These are phyloP conservation scores for Vanderwaltozyma verrucispora DNA, from an alignment of 805 yeast genomes.

Conservation along the genomic window DNA sequence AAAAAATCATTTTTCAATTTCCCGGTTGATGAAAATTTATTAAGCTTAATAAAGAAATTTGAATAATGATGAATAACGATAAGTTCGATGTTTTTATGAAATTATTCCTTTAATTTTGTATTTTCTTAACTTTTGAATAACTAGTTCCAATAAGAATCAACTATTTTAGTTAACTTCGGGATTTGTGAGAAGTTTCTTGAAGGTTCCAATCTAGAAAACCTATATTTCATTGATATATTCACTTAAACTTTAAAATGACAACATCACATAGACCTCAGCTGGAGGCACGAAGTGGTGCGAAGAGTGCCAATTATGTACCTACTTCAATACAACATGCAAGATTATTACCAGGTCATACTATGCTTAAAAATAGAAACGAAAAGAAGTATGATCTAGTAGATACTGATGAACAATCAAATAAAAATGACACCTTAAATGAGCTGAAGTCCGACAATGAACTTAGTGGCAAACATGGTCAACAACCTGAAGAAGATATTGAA, in stretches of 20 bases:
- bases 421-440: neutral
- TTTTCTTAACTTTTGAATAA: too few species aligned
- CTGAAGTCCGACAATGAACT: conserved; percentile 4
- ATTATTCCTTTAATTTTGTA: too few species aligned
- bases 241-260: conserved; percentile 42
- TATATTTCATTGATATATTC: too few species aligned
- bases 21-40: too few species aligned
- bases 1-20: too few species aligned
- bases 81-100: too few species aligned
- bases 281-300: conserved; percentile 49
- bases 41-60: too few species aligned
- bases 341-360: conserved; percentile 43
- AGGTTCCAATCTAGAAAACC: too few species aligned
- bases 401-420: conserved; percentile 1
- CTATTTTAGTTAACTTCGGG: too few species aligned
- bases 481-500: conserved; percentile 16
- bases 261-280: conserved; percentile 63
- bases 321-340: conserved; percentile 45
- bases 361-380: conserved; percentile 30
- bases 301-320: conserved; percentile 28
- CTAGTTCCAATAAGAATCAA: too few species aligned
- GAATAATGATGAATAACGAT: too few species aligned
- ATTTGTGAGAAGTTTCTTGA: too few species aligned
- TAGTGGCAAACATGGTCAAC: conserved; percentile 11
- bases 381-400: conserved; percentile 1